Percentiles rank a stretch among this genome's conserved stretches.
phyloP scores from a whole-genome alignment of 192 early-diverging fungal species.

The Allomyces arbusculus region DNA sequence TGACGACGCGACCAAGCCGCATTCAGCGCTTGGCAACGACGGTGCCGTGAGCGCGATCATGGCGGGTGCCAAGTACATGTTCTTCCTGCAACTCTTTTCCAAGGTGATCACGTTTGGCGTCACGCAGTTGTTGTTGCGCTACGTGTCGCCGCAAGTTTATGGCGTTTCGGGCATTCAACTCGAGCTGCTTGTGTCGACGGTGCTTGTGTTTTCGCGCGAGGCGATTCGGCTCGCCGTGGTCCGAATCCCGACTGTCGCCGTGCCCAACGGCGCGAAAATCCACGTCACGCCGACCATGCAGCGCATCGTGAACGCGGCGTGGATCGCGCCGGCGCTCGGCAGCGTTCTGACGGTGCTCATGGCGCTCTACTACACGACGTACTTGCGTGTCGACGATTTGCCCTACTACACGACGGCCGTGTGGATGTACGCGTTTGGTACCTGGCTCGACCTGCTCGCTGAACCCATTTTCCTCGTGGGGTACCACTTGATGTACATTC shows the following conservation, averaged over 20 bases:
- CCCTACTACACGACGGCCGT: slow-evolving; percentile 35
- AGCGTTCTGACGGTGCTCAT: slow-evolving; percentile 25
- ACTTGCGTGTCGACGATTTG: slow-evolving; percentile 3
- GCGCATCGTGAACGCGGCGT: slow-evolving; percentile 51
- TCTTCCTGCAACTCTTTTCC: slow-evolving; percentile 53
- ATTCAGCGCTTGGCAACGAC: too few relatives aligned
- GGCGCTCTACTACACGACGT: slow-evolving; percentile 11
- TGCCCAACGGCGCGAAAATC: background rate
- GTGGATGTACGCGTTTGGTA: slow-evolving; percentile 45
- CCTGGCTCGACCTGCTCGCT: slow-evolving; percentile 55
- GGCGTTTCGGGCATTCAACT: slow-evolving; percentile 65
- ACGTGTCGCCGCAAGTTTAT: slow-evolving; percentile 46
- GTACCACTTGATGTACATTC: slow-evolving; percentile 48
- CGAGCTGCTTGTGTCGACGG: slow-evolving; percentile 70
- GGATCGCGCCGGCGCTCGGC: slow-evolving; percentile 41
- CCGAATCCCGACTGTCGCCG: slow-evolving; percentile 14
- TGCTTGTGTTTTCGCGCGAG: slow-evolving; percentile 78
- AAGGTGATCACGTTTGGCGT: slow-evolving; percentile 59
- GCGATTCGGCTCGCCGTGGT: slow-evolving; percentile 52
- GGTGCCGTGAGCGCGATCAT: slow-evolving; percentile 8
- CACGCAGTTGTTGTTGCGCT: slow-evolving; percentile 55
- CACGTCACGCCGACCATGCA: slow-evolving; percentile 13
- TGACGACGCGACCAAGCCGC: too few relatives aligned
- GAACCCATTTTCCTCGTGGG: slow-evolving; percentile 74
- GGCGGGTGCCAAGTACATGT: slow-evolving; percentile 50